Conservation (phyloP, 2,329 filamentous ascomycete species). For the Hypoxylon sp. region DNA sequence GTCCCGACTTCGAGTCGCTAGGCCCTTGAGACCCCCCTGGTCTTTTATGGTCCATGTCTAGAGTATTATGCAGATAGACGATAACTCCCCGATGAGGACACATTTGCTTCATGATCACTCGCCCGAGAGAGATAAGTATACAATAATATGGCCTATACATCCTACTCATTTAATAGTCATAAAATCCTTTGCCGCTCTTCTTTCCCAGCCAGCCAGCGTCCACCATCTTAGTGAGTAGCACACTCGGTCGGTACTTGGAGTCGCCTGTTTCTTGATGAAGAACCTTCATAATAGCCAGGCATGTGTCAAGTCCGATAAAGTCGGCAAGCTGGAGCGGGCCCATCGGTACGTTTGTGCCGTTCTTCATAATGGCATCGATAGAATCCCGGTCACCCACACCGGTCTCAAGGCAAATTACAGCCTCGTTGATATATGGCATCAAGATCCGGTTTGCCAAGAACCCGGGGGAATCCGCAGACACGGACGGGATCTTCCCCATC, state of each 20-base stretch:
- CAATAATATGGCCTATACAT: conserved; percentile 12
- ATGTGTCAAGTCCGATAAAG: conserved; percentile 97
- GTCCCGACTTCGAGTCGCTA: background rate
- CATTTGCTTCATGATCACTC: background rate
- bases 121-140: background rate
- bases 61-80: background rate
- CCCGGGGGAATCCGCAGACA: conserved; percentile 90
- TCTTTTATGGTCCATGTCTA: background rate
- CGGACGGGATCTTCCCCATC: conserved; percentile 93
- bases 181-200: conserved; percentile 97
- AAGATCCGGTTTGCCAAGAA: conserved; percentile 97
- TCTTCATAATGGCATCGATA: conserved; percentile 99
- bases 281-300: conserved; percentile 96
- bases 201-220: conserved; percentile 98
- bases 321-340: conserved; percentile 93
- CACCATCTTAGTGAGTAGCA: conserved; percentile 93
- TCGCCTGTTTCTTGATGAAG: conserved; percentile 92
- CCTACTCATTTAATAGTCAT: conserved; percentile 75
- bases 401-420: conserved; percentile 92
- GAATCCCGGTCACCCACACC: conserved; percentile 89
- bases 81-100: background rate
- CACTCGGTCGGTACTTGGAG: conserved; percentile 92
- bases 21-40: background rate
- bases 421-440: conserved; percentile 99
- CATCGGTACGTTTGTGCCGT: conserved; percentile 98